Percentiles rank a stretch among this genome's conserved stretches.
Evolutionary conservation across 2,329 filamentous ascomycete species (phyloP).

Genomic region (Akanthomyces uredinophilus): DNA sequence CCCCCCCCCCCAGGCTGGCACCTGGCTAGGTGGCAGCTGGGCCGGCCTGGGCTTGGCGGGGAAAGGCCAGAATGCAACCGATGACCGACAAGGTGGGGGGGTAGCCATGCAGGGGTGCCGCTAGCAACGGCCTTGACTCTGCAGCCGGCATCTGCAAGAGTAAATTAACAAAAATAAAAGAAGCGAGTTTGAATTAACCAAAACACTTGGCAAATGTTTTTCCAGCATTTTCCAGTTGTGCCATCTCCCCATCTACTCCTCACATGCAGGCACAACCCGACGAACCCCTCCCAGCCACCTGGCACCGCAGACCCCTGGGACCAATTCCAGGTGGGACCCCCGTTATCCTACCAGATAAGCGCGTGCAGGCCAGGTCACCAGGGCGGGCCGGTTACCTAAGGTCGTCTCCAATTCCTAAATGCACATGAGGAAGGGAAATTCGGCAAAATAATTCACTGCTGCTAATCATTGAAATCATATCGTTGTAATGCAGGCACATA

Average conservation of each 20-base stretch:
- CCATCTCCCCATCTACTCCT: neutral
- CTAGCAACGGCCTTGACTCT: neutral
- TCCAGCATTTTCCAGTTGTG: neutral
- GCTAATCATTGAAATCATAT: no score
- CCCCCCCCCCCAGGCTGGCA: no score
- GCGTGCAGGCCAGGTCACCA: neutral
- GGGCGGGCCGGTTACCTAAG: neutral
- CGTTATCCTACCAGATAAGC: conserved; percentile 1
- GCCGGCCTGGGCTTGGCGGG: no score
- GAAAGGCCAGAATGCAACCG: neutral
- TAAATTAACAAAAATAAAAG: neutral
- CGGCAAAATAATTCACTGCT: no score
- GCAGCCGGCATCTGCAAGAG: neutral
- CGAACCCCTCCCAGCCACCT: neutral
- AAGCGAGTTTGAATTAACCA: no score
- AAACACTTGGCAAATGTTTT: neutral
- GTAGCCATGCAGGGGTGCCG: neutral
- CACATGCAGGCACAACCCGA: neutral
- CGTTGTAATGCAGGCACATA: no score
- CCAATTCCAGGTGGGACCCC: neutral
- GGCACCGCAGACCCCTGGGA: neutral
- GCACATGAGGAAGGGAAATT: neutral
- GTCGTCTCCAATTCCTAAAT: no score
- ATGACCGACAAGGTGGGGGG: conserved; percentile 2
- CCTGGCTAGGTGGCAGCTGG: no score